Base-by-base conservation (phyloP, 1,284 basidiomycete genomes). In the Cutaneotrichosporon sp. region DNA sequence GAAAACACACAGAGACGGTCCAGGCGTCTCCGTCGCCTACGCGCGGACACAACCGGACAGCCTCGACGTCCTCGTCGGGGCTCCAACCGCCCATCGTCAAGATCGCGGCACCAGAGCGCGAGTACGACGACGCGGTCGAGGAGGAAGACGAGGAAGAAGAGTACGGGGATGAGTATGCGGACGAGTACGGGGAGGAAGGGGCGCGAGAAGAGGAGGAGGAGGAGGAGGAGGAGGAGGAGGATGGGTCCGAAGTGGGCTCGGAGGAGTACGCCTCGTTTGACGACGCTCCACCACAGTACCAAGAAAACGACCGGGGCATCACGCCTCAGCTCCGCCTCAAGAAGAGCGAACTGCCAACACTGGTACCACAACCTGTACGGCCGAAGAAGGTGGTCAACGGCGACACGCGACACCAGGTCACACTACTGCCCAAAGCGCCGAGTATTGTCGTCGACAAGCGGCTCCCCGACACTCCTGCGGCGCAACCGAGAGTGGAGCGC, bases 401-500 rank as follows among this genome's bases (percentile, higher is more conserved):
- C 33, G 46, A 50, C 46, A 16, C 46, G 11, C 45, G 20, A 13
- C 36, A 57, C 36, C 50, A 59, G 24, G 29, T 57, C 43, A 58
- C 31, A 3, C 46, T 50, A 4, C 45, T 53, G 9, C 25, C 56
- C 25, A 36, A 34, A 18, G 33, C 38, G 4, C 13, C 29, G 4
- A 46, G 20, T 4, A 24, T 27, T 25, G 34, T 18, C 27, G 13
- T 34, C 38, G 46, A 54, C 25, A 50, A 56, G 38, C 53, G 56
- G 14, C 34, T 29, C 11, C 29, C 52, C 14, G 38, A 31, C n/a
- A 34, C 42, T n/a, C 27, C 56, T 3, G 14, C n/a, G n/a, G n/a
- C 18, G 3, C 67, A 67, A 45, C 55, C 59, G 14, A 68, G 58
- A 31, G 60, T 72, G 2, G 71, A 73, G 55, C 62, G 67, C 1